Base-by-base conservation (phyloP, 2,329 filamentous ascomycete genomes). In the Claviceps quebecensis region DNA sequence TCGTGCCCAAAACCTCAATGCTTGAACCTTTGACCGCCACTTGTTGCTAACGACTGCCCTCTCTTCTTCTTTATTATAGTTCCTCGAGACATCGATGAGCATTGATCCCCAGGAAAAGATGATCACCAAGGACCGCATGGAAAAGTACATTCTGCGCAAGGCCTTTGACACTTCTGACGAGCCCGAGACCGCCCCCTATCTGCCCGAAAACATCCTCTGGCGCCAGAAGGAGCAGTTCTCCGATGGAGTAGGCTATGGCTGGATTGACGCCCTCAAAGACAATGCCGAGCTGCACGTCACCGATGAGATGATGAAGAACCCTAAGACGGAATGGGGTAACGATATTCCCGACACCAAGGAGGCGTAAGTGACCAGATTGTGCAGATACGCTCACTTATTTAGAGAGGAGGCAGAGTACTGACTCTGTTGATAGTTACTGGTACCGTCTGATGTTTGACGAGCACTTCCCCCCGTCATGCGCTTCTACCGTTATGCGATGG, bases 191-290 rank as follows among this genome's bases (percentile, higher is more conserved):
- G 72, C 86, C 67, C 83, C 93, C 9, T 98, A 97, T 73, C 81
- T 98, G n/a, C 93, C 94, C 7, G 84, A 95, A 17, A 82, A 90
- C 67, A 98, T 98, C 60, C 82, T 98, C 52, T 98, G 88, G 86
- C 80, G 94, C 66, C 94, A 98, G 72, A 98, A 98, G 81, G 93
- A 98, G 75, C 93, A 98, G 73, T 98, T 98, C 76, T 94, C 86
- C 53, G 94, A 98, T 63, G 94, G 93, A 66, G 93, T 98, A 53
- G 93, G 93, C 53, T 98, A 98, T 73, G 90, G 93, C 56, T 98
- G 93, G 93, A 98, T 98, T 65, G 93, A 98, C 64, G 86, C 84
- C 6, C 81, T 98, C 62, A 97, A 96, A 78, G 93, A 97, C 70
- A 87, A 85, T 63, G 93, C 93, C 37, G 89, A 94, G 71, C 68